Percentiles rank a stretch among this genome's conserved stretches.
phyloP scores from a whole-genome alignment of 2,329 filamentous ascomycete genomes.

The Stagonosporopsis vannaccii region DNA sequence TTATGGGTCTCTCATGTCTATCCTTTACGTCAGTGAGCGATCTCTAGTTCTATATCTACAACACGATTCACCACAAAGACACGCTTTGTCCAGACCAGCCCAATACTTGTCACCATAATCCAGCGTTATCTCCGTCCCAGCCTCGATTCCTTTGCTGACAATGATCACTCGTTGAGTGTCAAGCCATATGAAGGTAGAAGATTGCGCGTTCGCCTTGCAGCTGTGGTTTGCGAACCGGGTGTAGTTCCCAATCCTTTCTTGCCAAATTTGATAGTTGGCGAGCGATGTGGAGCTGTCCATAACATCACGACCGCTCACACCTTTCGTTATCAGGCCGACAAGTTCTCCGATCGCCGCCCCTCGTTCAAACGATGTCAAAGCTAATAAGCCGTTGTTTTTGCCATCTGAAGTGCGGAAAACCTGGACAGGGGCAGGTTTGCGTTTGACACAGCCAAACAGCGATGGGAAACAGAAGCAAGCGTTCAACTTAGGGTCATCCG shows the following conservation, averaged over 20 bases:
- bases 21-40: not conserved
- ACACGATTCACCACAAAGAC: slow-evolving; percentile 61
- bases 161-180: slow-evolving; percentile 63
- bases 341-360: slow-evolving; percentile 64
- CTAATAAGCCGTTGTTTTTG: slow-evolving; percentile 62
- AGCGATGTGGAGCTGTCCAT: slow-evolving; percentile 62
- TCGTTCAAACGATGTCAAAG: slow-evolving; percentile 57
- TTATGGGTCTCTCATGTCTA: not conserved
- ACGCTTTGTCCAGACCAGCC: slow-evolving; percentile 63
- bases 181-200: slow-evolving; percentile 64
- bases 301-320: slow-evolving; percentile 61
- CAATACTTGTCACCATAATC: slow-evolving; percentile 67
- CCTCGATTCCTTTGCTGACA: slow-evolving; percentile 62
- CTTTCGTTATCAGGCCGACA: slow-evolving; percentile 62
- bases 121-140: slow-evolving; percentile 63
- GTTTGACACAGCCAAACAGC: slow-evolving; percentile 57
- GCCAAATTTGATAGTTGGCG: slow-evolving; percentile 65
- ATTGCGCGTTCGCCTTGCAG: slow-evolving; percentile 65
- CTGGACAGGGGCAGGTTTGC: slow-evolving; percentile 57
- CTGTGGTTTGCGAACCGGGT: slow-evolving; percentile 67
- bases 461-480: slow-evolving; percentile 62
- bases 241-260: slow-evolving; percentile 64
- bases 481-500: slow-evolving; percentile 59
- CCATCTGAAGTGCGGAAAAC: slow-evolving; percentile 61
- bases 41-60: slow-evolving; percentile 54